These are phyloP conservation scores for Cyclospora cayetanensis DNA, from an alignment of 169 alveolate genomes.

Conservation along the genomic window DNA sequence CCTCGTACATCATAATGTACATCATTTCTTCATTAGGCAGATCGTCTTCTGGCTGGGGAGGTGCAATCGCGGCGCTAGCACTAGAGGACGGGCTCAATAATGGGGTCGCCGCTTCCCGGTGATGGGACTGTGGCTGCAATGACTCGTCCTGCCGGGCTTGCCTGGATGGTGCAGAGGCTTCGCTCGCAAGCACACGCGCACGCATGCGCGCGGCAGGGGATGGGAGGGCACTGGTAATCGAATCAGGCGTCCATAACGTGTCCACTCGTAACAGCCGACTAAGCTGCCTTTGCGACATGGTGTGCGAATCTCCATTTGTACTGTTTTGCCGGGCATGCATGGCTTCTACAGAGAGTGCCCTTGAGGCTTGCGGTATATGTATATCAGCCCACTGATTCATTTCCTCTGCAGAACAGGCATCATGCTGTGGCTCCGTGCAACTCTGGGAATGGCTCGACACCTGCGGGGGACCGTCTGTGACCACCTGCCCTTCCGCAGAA, in stretches of 20 bases:
- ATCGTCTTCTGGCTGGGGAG: constrained; percentile 47
- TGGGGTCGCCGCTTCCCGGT: constrained; percentile 6
- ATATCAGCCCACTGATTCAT: not conserved
- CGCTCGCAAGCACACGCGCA: not conserved
- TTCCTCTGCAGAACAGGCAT: not conserved
- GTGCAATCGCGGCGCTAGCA: not conserved
- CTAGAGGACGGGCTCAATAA: no score
- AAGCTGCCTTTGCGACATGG: not conserved
- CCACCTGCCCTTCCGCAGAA: not conserved
- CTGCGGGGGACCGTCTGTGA: not conserved
- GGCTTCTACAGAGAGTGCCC: not conserved
- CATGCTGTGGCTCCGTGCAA: not conserved
- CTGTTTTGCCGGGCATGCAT: not conserved
- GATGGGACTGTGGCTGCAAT: not conserved
- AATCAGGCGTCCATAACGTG: constrained; percentile 29
- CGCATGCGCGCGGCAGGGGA: constrained; percentile 29
- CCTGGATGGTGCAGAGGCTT: not conserved
- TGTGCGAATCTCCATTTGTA: not conserved
- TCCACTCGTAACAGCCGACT: not conserved
- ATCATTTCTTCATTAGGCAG: constrained; percentile 68
- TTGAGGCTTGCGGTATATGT: not conserved
- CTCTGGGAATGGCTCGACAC: not conserved
- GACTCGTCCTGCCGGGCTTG: constrained; percentile 6
- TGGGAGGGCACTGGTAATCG: constrained; percentile 13
- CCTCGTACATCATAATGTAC: constrained; percentile 88